phyloP scores from a whole-genome alignment of 2,329 filamentous ascomycete genomes.

The Calonectria honghensis region DNA sequence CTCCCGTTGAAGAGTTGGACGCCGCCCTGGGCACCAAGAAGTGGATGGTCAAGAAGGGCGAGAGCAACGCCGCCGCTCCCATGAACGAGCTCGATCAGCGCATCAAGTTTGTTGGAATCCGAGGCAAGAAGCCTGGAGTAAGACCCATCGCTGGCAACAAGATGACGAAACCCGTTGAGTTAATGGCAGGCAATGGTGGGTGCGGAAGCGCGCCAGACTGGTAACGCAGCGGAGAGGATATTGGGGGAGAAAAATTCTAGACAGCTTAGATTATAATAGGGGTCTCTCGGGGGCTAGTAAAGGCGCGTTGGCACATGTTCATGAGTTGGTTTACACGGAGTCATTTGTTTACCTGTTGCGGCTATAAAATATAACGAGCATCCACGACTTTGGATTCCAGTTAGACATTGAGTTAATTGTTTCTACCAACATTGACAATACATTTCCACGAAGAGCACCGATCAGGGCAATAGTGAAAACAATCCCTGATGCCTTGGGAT shows the following conservation, averaged over 20 bases:
- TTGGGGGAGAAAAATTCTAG: background rate
- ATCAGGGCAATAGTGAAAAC: no score
- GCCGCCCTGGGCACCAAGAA: slow-evolving; percentile 83
- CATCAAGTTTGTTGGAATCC: slow-evolving; percentile 66
- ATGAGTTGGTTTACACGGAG: slow-evolving; percentile 2
- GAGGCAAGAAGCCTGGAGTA: slow-evolving; percentile 66
- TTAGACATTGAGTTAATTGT: background rate
- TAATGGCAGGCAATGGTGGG: slow-evolving; percentile 61
- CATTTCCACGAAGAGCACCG: no score
- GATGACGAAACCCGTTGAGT: slow-evolving; percentile 62
- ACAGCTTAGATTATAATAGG: slow-evolving; percentile 8
- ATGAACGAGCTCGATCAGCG: slow-evolving; percentile 65
- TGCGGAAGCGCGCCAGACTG: slow-evolving; percentile 69
- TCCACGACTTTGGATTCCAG: background rate
- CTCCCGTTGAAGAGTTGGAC: slow-evolving; percentile 88
- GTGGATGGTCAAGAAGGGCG: slow-evolving; percentile 86
- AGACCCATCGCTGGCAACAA: slow-evolving; percentile 57
- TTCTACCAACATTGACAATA: no score
- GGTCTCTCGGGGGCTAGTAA: background rate
- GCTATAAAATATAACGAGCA: background rate
- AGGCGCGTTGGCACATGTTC: slow-evolving; percentile 6
- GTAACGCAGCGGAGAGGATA: slow-evolving; percentile 54
- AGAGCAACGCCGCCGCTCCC: slow-evolving; percentile 66
- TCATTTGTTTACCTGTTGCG: background rate
- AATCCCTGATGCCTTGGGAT: no score